Evolutionary conservation across 805 yeast species (phyloP).

Genomic region (Naumovozyma baii): DNA sequence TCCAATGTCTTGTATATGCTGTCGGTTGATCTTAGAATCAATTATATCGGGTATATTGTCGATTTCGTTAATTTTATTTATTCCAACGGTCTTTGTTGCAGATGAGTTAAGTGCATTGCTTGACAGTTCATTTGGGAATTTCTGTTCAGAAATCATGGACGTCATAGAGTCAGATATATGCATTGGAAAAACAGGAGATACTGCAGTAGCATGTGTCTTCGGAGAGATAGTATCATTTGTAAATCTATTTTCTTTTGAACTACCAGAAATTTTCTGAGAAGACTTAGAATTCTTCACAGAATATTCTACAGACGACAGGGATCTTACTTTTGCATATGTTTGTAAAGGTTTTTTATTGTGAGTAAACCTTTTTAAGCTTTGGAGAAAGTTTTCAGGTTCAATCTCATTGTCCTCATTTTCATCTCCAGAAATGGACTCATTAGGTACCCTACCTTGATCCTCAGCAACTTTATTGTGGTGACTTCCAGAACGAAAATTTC

Average conservation of each 20-base stretch:
- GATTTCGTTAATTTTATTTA: neutral
- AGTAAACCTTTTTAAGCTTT: neutral
- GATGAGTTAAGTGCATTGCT: too few relatives aligned
- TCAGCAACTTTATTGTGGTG: neutral
- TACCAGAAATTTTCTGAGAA: too few relatives aligned
- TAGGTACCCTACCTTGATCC: too few relatives aligned
- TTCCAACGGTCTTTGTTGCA: constrained; percentile 2
- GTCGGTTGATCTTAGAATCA: neutral
- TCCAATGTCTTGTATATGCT: constrained; percentile 2
- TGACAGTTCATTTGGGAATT: neutral
- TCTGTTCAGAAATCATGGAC: neutral
- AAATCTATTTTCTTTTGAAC: too few relatives aligned
- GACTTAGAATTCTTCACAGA: too few relatives aligned
- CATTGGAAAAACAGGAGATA: neutral
- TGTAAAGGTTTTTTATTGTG: neutral
- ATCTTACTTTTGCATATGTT: too few relatives aligned
- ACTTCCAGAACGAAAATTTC: constrained; percentile 6
- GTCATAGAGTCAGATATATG: neutral
- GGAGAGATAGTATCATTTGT: neutral
- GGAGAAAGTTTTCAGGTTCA: neutral
- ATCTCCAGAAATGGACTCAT: too few relatives aligned
- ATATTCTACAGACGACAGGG: too few relatives aligned
- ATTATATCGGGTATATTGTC: neutral
- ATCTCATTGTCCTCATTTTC: constrained; percentile 1
- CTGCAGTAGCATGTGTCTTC: neutral